Conservation (phyloP, 805 yeast genomes). For the Saturnispora hagleri region DNA sequence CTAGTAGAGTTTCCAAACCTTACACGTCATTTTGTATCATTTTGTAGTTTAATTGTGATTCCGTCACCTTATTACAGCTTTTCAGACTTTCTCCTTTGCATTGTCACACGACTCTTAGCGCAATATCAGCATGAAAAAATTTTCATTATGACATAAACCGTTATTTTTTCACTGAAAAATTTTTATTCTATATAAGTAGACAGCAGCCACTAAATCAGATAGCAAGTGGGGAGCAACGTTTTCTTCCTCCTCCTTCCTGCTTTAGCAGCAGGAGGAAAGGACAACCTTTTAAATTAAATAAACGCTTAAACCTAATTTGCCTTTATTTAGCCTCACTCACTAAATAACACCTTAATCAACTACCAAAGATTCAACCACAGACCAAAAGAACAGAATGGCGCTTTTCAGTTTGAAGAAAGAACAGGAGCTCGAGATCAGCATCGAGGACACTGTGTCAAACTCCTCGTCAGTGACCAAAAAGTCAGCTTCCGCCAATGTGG, state of each 20-base stretch:
- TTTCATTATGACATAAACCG: background rate
- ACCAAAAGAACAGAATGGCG: background rate
- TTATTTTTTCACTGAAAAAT: background rate
- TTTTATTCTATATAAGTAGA: background rate
- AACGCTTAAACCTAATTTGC: background rate
- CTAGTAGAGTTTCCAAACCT: background rate
- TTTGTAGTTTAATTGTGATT: too few species aligned
- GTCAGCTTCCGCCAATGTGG: background rate
- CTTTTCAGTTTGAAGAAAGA: background rate
- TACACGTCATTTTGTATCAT: background rate
- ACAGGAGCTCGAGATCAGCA: background rate
- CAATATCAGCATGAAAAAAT: background rate
- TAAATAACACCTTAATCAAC: background rate
- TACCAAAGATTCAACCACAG: background rate
- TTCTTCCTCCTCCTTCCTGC: conserved; percentile 6
- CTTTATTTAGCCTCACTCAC: background rate
- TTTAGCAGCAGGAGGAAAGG: conserved; percentile 1
- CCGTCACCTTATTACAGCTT: background rate
- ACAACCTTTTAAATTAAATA: background rate
- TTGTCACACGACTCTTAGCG: background rate
- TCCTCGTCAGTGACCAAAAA: background rate
- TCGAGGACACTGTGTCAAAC: background rate
- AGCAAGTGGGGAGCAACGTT: background rate
- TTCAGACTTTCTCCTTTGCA: background rate
- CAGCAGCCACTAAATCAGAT: background rate